These are phyloP conservation scores for Kitagawia praeruptora DNA, from an alignment of 129 eudicot genomes.

Conservation along the genomic window DNA sequence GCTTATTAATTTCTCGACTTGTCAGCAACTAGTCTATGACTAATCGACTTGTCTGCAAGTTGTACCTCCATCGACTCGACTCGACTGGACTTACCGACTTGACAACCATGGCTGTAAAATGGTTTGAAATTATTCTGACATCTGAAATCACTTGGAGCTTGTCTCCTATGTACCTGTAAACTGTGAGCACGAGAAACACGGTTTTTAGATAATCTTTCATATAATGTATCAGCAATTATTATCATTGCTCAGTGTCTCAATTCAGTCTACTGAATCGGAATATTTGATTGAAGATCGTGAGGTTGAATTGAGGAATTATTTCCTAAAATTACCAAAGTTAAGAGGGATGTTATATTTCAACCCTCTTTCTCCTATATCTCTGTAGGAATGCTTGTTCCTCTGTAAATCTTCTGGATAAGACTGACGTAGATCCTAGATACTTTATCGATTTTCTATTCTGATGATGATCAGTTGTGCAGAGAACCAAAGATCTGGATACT, in stretches of 20 bases:
- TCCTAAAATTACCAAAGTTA: not conserved
- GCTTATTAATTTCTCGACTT: too few species aligned
- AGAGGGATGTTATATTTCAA: not conserved
- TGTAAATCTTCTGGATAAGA: not conserved
- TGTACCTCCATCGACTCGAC: too few species aligned
- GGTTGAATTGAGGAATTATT: not conserved
- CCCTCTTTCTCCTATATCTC: not conserved
- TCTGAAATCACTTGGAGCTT: not conserved
- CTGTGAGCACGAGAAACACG: not conserved
- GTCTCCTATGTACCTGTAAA: not conserved
- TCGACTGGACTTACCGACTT: too few species aligned
- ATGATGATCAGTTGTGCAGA: slow-evolving; percentile 38
- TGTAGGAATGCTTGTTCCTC: not conserved
- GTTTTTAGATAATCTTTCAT: not conserved
- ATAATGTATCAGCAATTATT: not conserved
- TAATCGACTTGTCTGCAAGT: too few species aligned
- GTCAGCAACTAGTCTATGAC: too few species aligned
- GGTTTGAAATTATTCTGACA: not conserved
- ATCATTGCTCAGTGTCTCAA: not conserved
- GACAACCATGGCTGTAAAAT: not conserved
- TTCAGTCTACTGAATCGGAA: not conserved
- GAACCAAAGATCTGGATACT: slow-evolving; percentile 76
- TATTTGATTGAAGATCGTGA: not conserved
- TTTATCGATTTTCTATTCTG: not conserved
- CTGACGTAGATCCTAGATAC: not conserved